These are phyloP conservation scores for Arthonia radiata DNA, from an alignment of 495 filamentous ascomycete species.

Conservation along the genomic window DNA sequence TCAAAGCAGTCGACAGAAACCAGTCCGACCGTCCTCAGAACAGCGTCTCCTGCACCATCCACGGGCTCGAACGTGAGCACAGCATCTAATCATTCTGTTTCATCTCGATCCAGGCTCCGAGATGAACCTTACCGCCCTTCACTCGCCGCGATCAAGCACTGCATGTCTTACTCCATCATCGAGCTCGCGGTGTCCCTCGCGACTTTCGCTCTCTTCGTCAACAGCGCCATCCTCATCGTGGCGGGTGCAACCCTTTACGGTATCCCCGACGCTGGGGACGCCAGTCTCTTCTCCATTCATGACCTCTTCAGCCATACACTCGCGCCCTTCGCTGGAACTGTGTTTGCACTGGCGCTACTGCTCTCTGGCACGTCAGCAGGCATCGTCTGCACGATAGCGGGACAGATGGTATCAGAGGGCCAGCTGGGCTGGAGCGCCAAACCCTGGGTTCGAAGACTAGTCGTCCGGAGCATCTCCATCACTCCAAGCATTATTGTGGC, in stretches of 20 bases:
- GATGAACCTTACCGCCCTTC: slow-evolving; percentile 74
- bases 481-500: slow-evolving; percentile 64
- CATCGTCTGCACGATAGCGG: slow-evolving; percentile 64
- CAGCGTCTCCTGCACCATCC: too few relatives aligned
- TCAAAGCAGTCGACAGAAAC: too few relatives aligned
- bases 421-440: slow-evolving; percentile 43
- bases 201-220: slow-evolving; percentile 80
- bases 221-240: slow-evolving; percentile 73
- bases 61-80: too few relatives aligned
- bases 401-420: slow-evolving; percentile 64
- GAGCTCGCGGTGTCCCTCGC: slow-evolving; percentile 50
- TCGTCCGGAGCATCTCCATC: slow-evolving; percentile 52
- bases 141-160: slow-evolving; percentile 48
- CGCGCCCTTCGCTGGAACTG: slow-evolving; percentile 37
- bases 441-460: slow-evolving; percentile 47
- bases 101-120: too few relatives aligned
- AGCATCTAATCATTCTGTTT: too few relatives aligned
- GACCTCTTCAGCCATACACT: slow-evolving; percentile 43
- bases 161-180: slow-evolving; percentile 56
- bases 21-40: too few relatives aligned
- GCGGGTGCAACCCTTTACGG: slow-evolving; percentile 54
- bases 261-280: slow-evolving; percentile 27
- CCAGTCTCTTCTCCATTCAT: slow-evolving; percentile 67
- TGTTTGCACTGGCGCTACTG: slow-evolving; percentile 55
- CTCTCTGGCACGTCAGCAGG: slow-evolving; percentile 56